Evolutionary conservation across 495 filamentous ascomycete genomes (phyloP).

Genomic region (Jackrogersella multiformis): DNA sequence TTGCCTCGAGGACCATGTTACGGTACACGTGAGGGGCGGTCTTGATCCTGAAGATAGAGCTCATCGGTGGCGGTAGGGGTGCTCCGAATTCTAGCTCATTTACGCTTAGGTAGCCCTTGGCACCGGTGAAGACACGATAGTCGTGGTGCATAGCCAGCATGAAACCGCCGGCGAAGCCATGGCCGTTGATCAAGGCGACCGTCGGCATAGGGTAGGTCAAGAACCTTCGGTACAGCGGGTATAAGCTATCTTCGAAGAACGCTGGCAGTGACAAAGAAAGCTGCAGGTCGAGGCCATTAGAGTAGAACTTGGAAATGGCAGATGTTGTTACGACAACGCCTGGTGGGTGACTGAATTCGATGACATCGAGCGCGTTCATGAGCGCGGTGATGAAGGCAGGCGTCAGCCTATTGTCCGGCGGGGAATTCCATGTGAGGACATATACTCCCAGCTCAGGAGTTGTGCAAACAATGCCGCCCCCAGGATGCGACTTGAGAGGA

Average conservation of each 20-base stretch:
- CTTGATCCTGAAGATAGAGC: slow-evolving; percentile 76
- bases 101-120: slow-evolving; percentile 73
- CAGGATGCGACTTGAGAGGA: slow-evolving; percentile 37
- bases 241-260: slow-evolving; percentile 66
- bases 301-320: slow-evolving; percentile 80
- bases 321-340: slow-evolving; percentile 80
- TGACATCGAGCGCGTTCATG: slow-evolving; percentile 72
- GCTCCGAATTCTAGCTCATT: slow-evolving; percentile 84
- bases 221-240: slow-evolving; percentile 66
- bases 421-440: slow-evolving; percentile 74
- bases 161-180: slow-evolving; percentile 80
- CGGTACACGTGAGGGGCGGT: slow-evolving; percentile 65
- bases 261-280: slow-evolving; percentile 58
- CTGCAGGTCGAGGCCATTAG: slow-evolving; percentile 78
- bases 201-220: slow-evolving; percentile 87
- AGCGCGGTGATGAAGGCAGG: slow-evolving; percentile 71
- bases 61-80: slow-evolving; percentile 75
- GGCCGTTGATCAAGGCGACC: slow-evolving; percentile 78
- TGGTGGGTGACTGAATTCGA: slow-evolving; percentile 70
- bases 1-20: slow-evolving; percentile 72
- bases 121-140: slow-evolving; percentile 77
- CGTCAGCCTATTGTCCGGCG: slow-evolving; percentile 79
- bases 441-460: slow-evolving; percentile 68
- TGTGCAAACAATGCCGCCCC: slow-evolving; percentile 58
- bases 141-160: slow-evolving; percentile 88